Evolutionary conservation across 257 asterid genomes (phyloP).

Genomic region (Fraxinus anomala): DNA sequence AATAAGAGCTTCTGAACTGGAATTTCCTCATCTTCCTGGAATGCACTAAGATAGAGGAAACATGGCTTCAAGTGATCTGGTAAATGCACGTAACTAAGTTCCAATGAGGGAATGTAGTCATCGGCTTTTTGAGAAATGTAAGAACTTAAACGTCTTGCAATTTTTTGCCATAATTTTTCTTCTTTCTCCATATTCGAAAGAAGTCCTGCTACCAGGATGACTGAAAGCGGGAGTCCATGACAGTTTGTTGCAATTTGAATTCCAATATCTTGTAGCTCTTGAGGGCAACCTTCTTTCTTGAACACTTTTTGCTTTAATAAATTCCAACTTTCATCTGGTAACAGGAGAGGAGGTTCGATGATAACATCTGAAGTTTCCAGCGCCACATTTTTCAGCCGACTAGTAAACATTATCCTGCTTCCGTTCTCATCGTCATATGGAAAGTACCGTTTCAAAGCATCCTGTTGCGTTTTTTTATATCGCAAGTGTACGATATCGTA

Average conservation of each 20-base stretch:
- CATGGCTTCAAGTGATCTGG: background rate
- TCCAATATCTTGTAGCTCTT: slow-evolving; percentile 27
- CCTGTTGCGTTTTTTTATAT: no score
- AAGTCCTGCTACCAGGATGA: slow-evolving; percentile 24
- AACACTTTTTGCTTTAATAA: slow-evolving; percentile 23
- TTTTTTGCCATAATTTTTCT: slow-evolving; percentile 7
- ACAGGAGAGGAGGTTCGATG: slow-evolving; percentile 13
- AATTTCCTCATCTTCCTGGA: background rate
- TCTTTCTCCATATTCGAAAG: slow-evolving; percentile 24
- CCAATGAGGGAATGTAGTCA: slow-evolving; percentile 10
- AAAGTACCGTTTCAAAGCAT: no score
- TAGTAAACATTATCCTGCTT: background rate
- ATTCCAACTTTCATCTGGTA: slow-evolving; percentile 23
- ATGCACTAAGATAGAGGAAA: background rate
- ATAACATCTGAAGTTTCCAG: background rate
- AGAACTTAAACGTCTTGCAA: background rate
- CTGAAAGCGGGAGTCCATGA: slow-evolving; percentile 33
- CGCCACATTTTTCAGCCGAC: background rate
- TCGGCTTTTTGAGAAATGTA: background rate
- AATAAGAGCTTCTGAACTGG: background rate
- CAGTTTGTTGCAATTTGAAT: slow-evolving; percentile 22
- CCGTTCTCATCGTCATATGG: background rate
- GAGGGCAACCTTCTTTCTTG: slow-evolving; percentile 15
- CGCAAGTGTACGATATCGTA: no score
- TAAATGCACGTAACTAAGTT: slow-evolving; percentile 35